These are phyloP conservation scores for Aphelidium insulamus DNA, from an alignment of 371 early-diverging fungal genomes.

Conservation along the genomic window DNA sequence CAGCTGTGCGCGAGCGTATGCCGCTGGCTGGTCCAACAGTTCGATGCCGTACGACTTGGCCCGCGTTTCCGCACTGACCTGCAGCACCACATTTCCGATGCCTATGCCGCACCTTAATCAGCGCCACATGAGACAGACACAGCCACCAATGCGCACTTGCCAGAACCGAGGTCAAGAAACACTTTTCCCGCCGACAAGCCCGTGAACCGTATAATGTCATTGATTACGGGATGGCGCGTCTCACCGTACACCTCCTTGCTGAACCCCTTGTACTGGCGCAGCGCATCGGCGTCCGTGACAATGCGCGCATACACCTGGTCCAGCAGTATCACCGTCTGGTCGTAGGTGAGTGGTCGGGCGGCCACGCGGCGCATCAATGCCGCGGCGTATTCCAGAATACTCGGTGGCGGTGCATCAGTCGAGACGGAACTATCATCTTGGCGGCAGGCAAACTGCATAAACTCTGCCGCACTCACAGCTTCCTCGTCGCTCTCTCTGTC, in stretches of 20 bases:
- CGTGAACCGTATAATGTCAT: conserved; percentile 54
- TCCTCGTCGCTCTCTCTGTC: too few species aligned
- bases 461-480: too few species aligned
- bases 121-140: background rate
- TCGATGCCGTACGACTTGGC: conserved; percentile 75
- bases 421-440: too few species aligned
- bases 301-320: conserved; percentile 72
- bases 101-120: conserved; percentile 14
- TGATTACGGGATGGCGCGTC: conserved; percentile 58
- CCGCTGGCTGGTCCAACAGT: conserved; percentile 69
- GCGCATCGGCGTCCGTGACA: conserved; percentile 52
- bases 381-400: too few species aligned
- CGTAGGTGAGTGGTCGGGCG: too few species aligned
- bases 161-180: conserved; percentile 83
- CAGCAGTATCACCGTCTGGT: too few species aligned
- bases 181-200: conserved; percentile 32
- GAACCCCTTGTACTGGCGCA: conserved; percentile 72
- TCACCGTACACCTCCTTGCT: conserved; percentile 92
- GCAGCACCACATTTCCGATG: conserved; percentile 87
- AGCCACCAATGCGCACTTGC: too few species aligned
- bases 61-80: conserved; percentile 71
- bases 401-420: too few species aligned
- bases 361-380: too few species aligned
- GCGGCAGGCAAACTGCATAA: too few species aligned
- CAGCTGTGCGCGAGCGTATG: too few species aligned